A percentile compares a stretch with the other conserved stretches of the same genome.
These are phyloP conservation scores for Kwoniella sp. DNA, from an alignment of 768 basidiomycete species.

Conservation along the genomic window DNA sequence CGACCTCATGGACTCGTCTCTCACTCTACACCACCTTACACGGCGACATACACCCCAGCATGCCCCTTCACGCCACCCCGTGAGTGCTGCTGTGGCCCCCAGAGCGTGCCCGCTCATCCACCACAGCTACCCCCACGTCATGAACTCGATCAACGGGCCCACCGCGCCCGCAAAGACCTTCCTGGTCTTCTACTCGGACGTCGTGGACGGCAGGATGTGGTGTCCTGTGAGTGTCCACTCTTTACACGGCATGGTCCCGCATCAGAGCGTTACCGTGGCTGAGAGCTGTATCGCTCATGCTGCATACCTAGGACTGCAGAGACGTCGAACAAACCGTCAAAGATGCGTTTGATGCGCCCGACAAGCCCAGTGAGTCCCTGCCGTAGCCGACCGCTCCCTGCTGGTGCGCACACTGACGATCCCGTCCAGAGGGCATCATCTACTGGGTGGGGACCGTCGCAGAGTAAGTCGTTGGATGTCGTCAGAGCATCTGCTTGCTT, in stretches of 20 bases:
- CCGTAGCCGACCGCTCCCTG: background rate
- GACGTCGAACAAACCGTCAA: constrained; percentile 40
- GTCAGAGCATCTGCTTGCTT: too few relatives aligned
- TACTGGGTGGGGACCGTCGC: constrained; percentile 38
- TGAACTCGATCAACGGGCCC: constrained; percentile 41
- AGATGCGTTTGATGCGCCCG: constrained; percentile 34
- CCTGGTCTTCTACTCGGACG: constrained; percentile 47
- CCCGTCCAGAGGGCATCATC: constrained; percentile 38
- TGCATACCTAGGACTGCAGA: constrained; percentile 37
- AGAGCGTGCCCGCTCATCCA: background rate
- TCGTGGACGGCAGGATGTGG: constrained; percentile 49
- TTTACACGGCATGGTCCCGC: too few relatives aligned
- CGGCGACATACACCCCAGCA: too few relatives aligned
- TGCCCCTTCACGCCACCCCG: constrained; percentile 29
- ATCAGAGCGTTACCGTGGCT: background rate
- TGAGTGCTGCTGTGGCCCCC: background rate
- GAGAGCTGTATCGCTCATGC: too few relatives aligned
- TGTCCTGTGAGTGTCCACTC: constrained; percentile 37
- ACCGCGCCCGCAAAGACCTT: constrained; percentile 38
- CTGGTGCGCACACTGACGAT: background rate
- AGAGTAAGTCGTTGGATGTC: constrained; percentile 23
- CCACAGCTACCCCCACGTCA: constrained; percentile 43
- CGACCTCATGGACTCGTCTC: too few relatives aligned
- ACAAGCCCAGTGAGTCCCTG: constrained; percentile 39
- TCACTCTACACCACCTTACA: too few relatives aligned